Base-by-base conservation (phyloP, 139 green algal genomes). In the Micractinium sp. region DNA sequence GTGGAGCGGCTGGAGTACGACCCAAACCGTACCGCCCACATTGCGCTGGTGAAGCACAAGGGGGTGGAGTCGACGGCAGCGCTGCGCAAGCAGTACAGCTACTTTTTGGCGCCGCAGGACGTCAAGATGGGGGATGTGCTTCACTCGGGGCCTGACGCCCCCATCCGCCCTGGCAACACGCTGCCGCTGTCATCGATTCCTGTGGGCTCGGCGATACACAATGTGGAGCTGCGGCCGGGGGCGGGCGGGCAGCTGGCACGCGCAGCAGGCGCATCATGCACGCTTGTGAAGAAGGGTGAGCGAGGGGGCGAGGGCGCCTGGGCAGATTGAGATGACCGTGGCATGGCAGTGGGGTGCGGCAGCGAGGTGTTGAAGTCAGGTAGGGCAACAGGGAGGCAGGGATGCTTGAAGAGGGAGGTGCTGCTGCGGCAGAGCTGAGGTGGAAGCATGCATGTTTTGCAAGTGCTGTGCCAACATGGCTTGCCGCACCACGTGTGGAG, bases 1-100 rank as follows among this genome's bases (percentile, higher is more conserved):
- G 96, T 99, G 85, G 88, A 98, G 92, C 92, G 97, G 0, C 89
- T 99, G 15, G 97, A 99, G 89, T 96, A 97, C 85, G 97, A 99
- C 90, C 97, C 97, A n/a, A 98, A 98, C 90, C 92, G 97, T 39
- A 95, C 90, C 38, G 96, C 95, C 18, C 96, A 94, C 87, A 97
- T 99, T 41, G 97, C 96, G 31, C 94, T 99, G 20, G 83, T 98
- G 23, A 90, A 95, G 69, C 96, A 98, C 85, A 85, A 91, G 63
- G 81, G 36, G 29, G 56, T 85, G 36, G 36, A 75, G 23, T 38
- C 36, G n/a, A n/a, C 36, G 22, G 85, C 38, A 20, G 25, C 91
- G 78, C 73, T 78, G 85, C 67, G 53, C 47, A 35, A 91, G 61
- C 69, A 89, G 76, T 90, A 85, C 39, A 86, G 85, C 14, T 99